A percentile compares a stretch with the other conserved stretches of the same genome.
Evolutionary conservation across 176 grass and related monocot genomes (phyloP).

Genomic region (Oryza glumipatula): DNA sequence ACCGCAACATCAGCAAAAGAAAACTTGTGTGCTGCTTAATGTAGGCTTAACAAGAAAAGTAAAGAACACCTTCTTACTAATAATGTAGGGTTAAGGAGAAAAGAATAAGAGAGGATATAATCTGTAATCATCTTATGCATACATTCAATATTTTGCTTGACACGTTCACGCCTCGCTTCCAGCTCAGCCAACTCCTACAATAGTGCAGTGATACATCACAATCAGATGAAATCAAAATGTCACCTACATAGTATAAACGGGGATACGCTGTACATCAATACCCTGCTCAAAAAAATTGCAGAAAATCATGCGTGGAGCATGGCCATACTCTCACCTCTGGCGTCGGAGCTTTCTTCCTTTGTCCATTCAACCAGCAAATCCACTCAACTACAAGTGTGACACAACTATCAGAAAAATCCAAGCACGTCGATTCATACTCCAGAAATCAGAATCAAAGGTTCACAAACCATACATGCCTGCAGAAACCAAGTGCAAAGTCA

Average conservation of each 20-base stretch:
- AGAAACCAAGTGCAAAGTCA: not conserved
- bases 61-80: not conserved
- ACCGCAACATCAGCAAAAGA: not conserved
- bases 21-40: not conserved
- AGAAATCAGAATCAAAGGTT: constrained; percentile 18
- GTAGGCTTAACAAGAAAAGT: not conserved
- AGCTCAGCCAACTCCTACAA: constrained; percentile 79
- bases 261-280: not conserved
- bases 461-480: constrained; percentile 56
- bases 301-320: not conserved
- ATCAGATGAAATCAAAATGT: constrained; percentile 21
- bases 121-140: constrained; percentile 36
- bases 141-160: constrained; percentile 87
- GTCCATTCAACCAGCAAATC: constrained; percentile 99
- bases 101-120: not conserved
- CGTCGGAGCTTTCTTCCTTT: constrained; percentile 85
- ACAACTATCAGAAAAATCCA: constrained; percentile 25
- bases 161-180: constrained; percentile 68
- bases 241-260: not conserved
- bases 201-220: constrained; percentile 1
- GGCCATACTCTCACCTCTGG: constrained; percentile 58
- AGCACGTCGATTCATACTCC: not conserved
- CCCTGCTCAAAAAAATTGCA: not conserved
- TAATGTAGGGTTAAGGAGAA: not conserved
- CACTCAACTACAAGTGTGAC: constrained; percentile 81